Percentiles rank a stretch among this genome's conserved stretches.
phyloP scores from a whole-genome alignment of 2,329 filamentous ascomycete species.

The Mollisia scopiformis region DNA sequence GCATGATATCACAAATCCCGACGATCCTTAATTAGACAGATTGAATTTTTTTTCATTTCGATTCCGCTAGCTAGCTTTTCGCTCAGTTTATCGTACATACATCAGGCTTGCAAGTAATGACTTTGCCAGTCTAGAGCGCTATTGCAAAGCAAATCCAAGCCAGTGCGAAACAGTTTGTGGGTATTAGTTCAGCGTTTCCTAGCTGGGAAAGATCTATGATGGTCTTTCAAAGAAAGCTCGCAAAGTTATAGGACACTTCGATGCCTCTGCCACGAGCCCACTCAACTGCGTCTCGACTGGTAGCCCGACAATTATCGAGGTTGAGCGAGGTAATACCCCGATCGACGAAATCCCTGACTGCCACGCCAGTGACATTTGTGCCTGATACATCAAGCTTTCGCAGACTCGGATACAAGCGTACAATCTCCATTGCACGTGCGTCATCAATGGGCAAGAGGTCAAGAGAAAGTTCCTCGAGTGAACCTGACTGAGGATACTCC shows the following conservation, averaged over 20 bases:
- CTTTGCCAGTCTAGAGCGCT: not conserved
- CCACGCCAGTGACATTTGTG: slow-evolving; percentile 37
- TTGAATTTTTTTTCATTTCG: too few relatives aligned
- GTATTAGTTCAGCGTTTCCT: too few relatives aligned
- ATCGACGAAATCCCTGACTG: slow-evolving; percentile 36
- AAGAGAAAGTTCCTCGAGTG: slow-evolving; percentile 29
- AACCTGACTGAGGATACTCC: slow-evolving; percentile 28
- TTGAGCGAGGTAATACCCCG: slow-evolving; percentile 32
- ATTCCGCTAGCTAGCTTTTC: not conserved
- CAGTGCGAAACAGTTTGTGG: too few relatives aligned
- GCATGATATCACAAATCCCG: not conserved
- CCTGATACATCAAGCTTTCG: slow-evolving; percentile 29
- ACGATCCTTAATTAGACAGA: too few relatives aligned
- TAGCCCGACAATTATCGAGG: slow-evolving; percentile 29
- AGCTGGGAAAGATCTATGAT: too few relatives aligned
- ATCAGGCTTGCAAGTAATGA: not conserved
- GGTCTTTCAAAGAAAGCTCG: too few relatives aligned
- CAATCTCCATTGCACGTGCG: slow-evolving; percentile 20
- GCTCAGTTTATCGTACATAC: not conserved
- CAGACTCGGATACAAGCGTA: slow-evolving; percentile 31
- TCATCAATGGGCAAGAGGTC: slow-evolving; percentile 21
- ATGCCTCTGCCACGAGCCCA: slow-evolving; percentile 35
- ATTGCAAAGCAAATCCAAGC: too few relatives aligned
- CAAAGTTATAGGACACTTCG: slow-evolving; percentile 26
- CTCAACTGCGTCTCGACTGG: slow-evolving; percentile 37